Percentiles rank a stretch among this genome's conserved stretches.
Evolutionary conservation across 2,329 filamentous ascomycete species (phyloP).

Genomic region (Metarhizium guizhouense): DNA sequence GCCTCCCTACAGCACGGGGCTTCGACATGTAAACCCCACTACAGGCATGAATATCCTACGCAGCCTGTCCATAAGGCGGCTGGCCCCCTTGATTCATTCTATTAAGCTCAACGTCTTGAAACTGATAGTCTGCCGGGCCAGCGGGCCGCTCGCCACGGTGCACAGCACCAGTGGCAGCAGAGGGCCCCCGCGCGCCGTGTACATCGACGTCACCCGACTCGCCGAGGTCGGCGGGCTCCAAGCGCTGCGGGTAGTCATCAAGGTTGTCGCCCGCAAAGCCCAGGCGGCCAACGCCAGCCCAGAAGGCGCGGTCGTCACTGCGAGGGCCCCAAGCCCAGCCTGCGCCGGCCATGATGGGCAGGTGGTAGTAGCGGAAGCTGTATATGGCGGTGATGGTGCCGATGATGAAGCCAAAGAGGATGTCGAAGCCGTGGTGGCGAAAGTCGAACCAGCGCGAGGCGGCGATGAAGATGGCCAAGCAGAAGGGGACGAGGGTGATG

Average conservation of each 20-base stretch:
- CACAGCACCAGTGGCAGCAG: background rate
- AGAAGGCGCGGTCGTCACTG: conserved; percentile 64
- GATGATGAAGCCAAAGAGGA: conserved; percentile 75
- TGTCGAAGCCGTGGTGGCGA: conserved; percentile 87
- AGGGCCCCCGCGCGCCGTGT: background rate
- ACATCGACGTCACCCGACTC: conserved; percentile 17
- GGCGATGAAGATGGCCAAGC: conserved; percentile 70
- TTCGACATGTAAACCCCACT: background rate
- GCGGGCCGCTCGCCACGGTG: conserved; percentile 1
- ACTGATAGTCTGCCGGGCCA: conserved; percentile 8
- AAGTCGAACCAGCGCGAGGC: conserved; percentile 81
- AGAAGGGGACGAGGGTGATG: conserved; percentile 62
- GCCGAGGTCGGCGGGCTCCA: conserved; percentile 14
- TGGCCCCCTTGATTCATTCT: conserved; percentile 9
- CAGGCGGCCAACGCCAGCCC: conserved; percentile 59
- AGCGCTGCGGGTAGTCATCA: conserved; percentile 14
- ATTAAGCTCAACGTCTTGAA: conserved; percentile 24
- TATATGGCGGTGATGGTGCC: conserved; percentile 64
- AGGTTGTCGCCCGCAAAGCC: conserved; percentile 42
- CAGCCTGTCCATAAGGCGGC: background rate
- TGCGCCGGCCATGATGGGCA: conserved; percentile 63
- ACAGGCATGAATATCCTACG: background rate
- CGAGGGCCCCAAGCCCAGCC: conserved; percentile 88
- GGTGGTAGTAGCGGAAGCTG: conserved; percentile 77
- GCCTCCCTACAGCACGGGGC: background rate